A percentile compares a stretch with the other conserved stretches of the same genome.
Conservation (phyloP, 495 filamentous ascomycete genomes). For the Penicillium pulvis region DNA sequence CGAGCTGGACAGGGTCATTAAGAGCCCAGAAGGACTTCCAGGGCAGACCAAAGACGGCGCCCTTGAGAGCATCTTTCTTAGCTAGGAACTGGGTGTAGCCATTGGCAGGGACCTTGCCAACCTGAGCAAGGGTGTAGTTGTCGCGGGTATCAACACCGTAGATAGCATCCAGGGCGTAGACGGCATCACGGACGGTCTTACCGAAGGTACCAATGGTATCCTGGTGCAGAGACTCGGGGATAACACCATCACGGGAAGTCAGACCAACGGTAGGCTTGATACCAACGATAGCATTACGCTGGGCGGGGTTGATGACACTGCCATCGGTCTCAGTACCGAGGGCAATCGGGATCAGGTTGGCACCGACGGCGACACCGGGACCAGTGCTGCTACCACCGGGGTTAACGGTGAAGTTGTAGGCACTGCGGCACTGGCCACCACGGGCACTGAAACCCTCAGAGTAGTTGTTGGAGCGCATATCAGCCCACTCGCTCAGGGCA, state of each 20-base stretch:
- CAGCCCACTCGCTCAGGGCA: conserved; percentile 72
- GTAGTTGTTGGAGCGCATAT: conserved; percentile 71
- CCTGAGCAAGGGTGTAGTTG: conserved; percentile 61
- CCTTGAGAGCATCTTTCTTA: conserved; percentile 54
- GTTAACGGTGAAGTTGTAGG: conserved; percentile 71
- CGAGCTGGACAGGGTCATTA: conserved; percentile 54
- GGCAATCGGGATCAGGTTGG: conserved; percentile 62
- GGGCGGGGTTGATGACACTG: conserved; percentile 71
- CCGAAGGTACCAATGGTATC: conserved; percentile 70
- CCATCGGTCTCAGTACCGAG: conserved; percentile 78
- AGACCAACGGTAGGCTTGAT: conserved; percentile 68
- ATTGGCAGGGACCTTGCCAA: conserved; percentile 50
- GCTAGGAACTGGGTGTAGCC: conserved; percentile 60
- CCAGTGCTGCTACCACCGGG: conserved; percentile 68
- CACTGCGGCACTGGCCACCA: conserved; percentile 64
- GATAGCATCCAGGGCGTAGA: conserved; percentile 66
- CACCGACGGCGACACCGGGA: conserved; percentile 60
- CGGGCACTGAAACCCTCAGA: conserved; percentile 68
- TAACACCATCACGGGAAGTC: conserved; percentile 54
- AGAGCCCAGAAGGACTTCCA: conserved; percentile 69
- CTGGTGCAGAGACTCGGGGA: conserved; percentile 66
- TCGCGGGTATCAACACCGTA: conserved; percentile 61
- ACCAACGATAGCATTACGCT: conserved; percentile 64
- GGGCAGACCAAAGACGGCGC: conserved; percentile 68
- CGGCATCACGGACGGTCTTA: conserved; percentile 65